Percentiles rank a stretch among this genome's conserved stretches.
Evolutionary conservation across 352 stramenopile species (phyloP).

Genomic region (Globisporangium recalcitrans): DNA sequence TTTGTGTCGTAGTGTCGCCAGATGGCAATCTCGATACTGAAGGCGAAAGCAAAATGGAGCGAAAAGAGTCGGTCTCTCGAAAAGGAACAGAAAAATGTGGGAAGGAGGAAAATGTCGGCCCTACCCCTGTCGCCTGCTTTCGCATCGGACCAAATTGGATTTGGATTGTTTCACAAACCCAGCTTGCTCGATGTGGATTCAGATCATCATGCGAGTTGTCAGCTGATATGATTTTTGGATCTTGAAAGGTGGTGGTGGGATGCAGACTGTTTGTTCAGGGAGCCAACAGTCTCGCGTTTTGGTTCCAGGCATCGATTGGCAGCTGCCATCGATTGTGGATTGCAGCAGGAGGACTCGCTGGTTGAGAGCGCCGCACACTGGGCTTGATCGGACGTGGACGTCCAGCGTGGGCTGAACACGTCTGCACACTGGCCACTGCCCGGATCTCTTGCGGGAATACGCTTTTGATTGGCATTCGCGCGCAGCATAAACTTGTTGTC

Average conservation of each 20-base stretch:
- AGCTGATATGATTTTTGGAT: background rate
- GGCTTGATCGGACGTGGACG: background rate
- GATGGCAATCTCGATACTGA: background rate
- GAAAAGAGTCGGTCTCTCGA: background rate
- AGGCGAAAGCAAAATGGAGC: background rate
- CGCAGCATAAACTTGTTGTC: background rate
- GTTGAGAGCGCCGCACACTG: too few relatives aligned
- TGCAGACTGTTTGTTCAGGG: too few relatives aligned
- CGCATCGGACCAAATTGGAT: background rate
- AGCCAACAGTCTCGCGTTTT: background rate
- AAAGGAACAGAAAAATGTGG: background rate
- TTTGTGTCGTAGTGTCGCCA: background rate
- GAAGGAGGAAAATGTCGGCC: background rate
- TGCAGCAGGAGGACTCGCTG: too few relatives aligned
- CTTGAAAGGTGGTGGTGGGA: conserved; percentile 1
- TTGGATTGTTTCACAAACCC: background rate
- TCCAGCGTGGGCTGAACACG: background rate
- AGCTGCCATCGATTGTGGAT: background rate
- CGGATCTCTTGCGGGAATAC: background rate
- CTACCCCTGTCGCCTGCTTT: background rate
- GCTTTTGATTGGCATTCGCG: background rate
- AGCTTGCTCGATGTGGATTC: background rate
- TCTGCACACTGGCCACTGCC: background rate
- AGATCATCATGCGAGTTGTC: background rate
- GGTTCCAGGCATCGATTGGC: background rate